phyloP scores from a whole-genome alignment of 805 yeast species.

The Danielozyma ontarioensis region DNA sequence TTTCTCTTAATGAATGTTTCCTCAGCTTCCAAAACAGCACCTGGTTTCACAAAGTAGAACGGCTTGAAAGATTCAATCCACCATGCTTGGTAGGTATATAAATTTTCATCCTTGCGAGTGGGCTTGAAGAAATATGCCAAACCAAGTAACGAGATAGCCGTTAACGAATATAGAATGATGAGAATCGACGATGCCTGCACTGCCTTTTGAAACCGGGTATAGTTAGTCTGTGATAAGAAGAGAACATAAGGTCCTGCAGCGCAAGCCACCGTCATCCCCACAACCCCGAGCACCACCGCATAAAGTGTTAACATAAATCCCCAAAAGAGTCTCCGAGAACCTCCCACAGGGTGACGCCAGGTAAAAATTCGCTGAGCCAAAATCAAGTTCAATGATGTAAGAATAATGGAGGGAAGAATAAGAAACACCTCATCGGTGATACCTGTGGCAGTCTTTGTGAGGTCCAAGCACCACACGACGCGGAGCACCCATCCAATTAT shows the following conservation, averaged over 20 bases:
- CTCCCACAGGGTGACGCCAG: conserved; percentile 73
- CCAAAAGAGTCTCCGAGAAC: conserved; percentile 50
- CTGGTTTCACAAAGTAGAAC: conserved; percentile 1
- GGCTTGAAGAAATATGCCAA: conserved; percentile 2
- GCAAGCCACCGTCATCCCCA: conserved; percentile 66
- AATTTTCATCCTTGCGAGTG: conserved; percentile 2
- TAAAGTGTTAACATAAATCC: conserved; percentile 45
- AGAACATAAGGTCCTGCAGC: conserved; percentile 57
- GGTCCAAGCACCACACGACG: conserved; percentile 53
- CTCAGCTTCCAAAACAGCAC: conserved; percentile 1
- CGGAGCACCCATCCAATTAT: conserved; percentile 57
- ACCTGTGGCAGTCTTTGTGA: conserved; percentile 43
- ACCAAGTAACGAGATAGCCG: conserved; percentile 1
- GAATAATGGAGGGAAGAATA: conserved; percentile 52
- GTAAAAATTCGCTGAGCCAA: conserved; percentile 71
- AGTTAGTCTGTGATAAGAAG: conserved; percentile 42
- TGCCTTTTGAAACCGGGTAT: conserved; percentile 49
- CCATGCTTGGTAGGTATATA: conserved; percentile 4
- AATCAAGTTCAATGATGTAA: conserved; percentile 56
- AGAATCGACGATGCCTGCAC: conserved; percentile 41
- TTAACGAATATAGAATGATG: conserved; percentile 1
- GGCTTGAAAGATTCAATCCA: conserved; percentile 3
- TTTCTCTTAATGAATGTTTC: conserved; percentile 1
- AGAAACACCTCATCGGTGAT: conserved; percentile 53
- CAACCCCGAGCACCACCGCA: conserved; percentile 48